Percentiles rank a stretch among this genome's conserved stretches.
phyloP scores from a whole-genome alignment of 1,284 basidiomycete species.

The Austroboletus novae-zelandiae region DNA sequence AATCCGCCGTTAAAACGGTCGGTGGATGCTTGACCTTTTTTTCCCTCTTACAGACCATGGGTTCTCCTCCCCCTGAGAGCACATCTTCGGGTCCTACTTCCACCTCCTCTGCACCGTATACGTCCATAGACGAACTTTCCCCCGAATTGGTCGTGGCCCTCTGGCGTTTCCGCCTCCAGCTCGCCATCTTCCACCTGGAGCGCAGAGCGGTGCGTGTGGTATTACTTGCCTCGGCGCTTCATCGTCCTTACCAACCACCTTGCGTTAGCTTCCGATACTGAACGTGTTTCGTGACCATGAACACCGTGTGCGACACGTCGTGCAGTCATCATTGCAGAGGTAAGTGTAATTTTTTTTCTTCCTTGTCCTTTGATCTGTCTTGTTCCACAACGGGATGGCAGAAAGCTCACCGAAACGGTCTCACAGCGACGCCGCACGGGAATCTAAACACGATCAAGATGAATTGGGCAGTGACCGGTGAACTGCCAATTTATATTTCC shows the following conservation, averaged over 20 bases:
- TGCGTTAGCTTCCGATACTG: constrained; percentile 19
- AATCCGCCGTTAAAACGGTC: not conserved
- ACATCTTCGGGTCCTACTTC: not conserved
- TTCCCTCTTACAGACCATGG: not conserved
- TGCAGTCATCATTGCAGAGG: not conserved
- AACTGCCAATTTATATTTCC: too few species aligned
- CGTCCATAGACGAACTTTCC: not conserved
- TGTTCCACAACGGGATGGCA: too few species aligned
- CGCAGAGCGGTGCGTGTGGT: constrained; percentile 27
- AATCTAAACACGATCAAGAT: too few species aligned
- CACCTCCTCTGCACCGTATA: not conserved
- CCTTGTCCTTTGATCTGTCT: too few species aligned
- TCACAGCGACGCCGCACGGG: too few species aligned
- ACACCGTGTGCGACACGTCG: not conserved
- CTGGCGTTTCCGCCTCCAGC: constrained; percentile 20
- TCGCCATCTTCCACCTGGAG: constrained; percentile 21
- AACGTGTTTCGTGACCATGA: constrained; percentile 16
- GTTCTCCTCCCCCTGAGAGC: not conserved
- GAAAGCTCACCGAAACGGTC: too few species aligned
- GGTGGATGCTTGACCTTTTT: not conserved
- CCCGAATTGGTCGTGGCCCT: constrained; percentile 16
- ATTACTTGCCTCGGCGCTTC: not conserved
- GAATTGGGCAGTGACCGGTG: too few species aligned
- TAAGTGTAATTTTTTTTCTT: constrained; percentile 1
- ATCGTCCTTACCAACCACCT: too few species aligned